Conservation (phyloP, 139 green algal species). For the Gonium pectorale region DNA sequence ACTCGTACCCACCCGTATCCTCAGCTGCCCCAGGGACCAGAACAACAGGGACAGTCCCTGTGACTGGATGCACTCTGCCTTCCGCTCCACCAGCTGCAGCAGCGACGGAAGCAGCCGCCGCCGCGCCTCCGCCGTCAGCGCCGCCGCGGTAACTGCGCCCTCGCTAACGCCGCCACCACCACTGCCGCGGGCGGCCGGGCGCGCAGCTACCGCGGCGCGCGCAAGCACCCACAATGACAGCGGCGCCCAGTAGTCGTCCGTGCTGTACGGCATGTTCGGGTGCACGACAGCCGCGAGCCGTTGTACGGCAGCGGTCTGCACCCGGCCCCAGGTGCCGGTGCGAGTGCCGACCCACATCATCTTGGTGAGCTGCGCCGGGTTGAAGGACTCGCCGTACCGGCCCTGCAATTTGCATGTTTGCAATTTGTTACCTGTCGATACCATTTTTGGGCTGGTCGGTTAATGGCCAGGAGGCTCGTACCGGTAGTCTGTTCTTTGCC, state of each 20-base stretch:
- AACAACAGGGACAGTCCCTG: not conserved
- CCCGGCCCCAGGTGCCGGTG: not conserved
- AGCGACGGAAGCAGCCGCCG: not conserved
- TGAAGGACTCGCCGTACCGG: not conserved
- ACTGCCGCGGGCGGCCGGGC: not conserved
- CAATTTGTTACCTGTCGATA: too few species aligned
- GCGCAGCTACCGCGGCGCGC: not conserved
- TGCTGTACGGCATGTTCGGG: not conserved
- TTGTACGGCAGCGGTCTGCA: not conserved
- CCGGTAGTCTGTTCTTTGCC: too few species aligned
- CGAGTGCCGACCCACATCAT: not conserved
- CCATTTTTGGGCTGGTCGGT: too few species aligned
- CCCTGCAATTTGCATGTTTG: not conserved
- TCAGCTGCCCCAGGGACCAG: slow-evolving; percentile 3
- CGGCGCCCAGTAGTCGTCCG: not conserved
- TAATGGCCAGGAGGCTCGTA: too few species aligned
- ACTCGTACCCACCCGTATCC: not conserved
- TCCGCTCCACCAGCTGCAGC: not conserved
- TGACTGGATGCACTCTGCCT: not conserved
- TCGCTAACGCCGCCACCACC: not conserved
- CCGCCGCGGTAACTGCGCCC: not conserved
- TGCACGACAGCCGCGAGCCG: not conserved
- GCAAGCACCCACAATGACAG: not conserved
- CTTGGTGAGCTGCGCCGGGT: not conserved
- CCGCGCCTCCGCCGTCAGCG: not conserved